phyloP scores from a whole-genome alignment of 257 asterid genomes.

The Primulina tabacum region DNA sequence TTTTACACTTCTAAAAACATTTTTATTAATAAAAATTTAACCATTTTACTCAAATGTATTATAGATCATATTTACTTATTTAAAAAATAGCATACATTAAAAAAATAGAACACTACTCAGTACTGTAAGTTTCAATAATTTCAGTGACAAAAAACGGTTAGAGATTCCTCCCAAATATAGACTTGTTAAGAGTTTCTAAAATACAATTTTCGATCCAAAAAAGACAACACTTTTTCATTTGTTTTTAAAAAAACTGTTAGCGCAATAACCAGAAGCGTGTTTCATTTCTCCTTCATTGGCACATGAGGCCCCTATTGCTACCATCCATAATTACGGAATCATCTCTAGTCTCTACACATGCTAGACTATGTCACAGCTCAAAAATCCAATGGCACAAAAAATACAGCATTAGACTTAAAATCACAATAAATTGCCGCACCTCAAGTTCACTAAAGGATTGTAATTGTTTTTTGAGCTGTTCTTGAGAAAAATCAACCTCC shows the following conservation, averaged over 20 bases:
- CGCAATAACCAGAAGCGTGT: too few relatives aligned
- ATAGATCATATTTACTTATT: too few relatives aligned
- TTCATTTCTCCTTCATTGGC: background rate
- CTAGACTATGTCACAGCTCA: slow-evolving; percentile 1
- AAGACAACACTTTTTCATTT: background rate
- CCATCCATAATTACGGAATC: too few relatives aligned
- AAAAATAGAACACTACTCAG: too few relatives aligned
- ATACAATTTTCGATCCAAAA: background rate
- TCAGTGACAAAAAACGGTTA: background rate
- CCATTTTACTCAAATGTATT: too few relatives aligned
- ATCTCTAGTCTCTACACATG: background rate
- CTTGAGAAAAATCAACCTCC: slow-evolving; percentile 76
- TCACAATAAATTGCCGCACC: slow-evolving; percentile 42
- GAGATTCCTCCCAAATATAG: background rate
- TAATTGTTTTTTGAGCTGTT: slow-evolving; percentile 69
- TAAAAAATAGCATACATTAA: too few relatives aligned
- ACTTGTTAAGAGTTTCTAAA: too few relatives aligned
- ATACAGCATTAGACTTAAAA: slow-evolving; percentile 5
- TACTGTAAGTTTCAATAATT: background rate
- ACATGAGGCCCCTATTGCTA: background rate
- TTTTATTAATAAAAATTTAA: too few relatives aligned
- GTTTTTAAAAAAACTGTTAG: background rate
- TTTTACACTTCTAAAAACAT: too few relatives aligned
- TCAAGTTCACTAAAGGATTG: slow-evolving; percentile 77
- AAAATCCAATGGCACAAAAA: background rate